A percentile compares a stretch with the other conserved stretches of the same genome.
Evolutionary conservation across 2,329 filamentous ascomycete species (phyloP).

Genomic region (Scolecobasidium constrictum): DNA sequence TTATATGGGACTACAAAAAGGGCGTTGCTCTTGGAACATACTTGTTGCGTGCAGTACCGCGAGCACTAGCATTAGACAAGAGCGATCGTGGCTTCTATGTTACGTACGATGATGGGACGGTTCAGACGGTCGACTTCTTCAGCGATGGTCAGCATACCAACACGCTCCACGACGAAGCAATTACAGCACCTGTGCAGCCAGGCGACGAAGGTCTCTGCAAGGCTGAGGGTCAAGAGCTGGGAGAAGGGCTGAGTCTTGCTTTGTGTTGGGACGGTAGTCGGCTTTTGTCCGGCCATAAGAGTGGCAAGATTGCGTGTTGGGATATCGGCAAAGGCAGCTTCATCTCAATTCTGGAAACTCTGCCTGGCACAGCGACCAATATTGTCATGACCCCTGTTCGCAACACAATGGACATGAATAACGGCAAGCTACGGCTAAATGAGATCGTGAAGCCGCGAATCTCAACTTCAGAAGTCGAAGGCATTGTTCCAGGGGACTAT

Average conservation of each 20-base stretch:
- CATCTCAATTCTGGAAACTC: constrained; percentile 53
- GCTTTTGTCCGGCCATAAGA: constrained; percentile 70
- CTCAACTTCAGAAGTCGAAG: constrained; percentile 31
- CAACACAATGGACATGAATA: too few species aligned
- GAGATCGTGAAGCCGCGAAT: constrained; percentile 70
- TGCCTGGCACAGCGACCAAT: constrained; percentile 77
- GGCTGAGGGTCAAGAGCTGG: constrained; percentile 6
- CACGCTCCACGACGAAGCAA: constrained; percentile 2
- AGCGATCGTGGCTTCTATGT: constrained; percentile 74
- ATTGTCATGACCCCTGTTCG: constrained; percentile 60
- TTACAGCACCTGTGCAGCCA: constrained; percentile 5
- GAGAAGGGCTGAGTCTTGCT: constrained; percentile 37
- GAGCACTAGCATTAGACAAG: constrained; percentile 67
- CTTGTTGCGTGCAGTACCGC: constrained; percentile 62
- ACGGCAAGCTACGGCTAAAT: constrained; percentile 32
- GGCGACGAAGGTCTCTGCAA: constrained; percentile 7
- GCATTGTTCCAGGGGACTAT: constrained; percentile 45
- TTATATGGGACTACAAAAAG: constrained; percentile 85
- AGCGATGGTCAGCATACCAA: constrained; percentile 28
- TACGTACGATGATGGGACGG: constrained; percentile 66
- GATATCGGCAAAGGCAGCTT: constrained; percentile 62
- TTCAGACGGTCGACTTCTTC: constrained; percentile 72
- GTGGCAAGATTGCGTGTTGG: constrained; percentile 72
- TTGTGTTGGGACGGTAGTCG: constrained; percentile 74
- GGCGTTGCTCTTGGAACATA: constrained; percentile 71